These are phyloP conservation scores for Podospora appendiculata DNA, from an alignment of 495 filamentous ascomycete genomes.

Conservation along the genomic window DNA sequence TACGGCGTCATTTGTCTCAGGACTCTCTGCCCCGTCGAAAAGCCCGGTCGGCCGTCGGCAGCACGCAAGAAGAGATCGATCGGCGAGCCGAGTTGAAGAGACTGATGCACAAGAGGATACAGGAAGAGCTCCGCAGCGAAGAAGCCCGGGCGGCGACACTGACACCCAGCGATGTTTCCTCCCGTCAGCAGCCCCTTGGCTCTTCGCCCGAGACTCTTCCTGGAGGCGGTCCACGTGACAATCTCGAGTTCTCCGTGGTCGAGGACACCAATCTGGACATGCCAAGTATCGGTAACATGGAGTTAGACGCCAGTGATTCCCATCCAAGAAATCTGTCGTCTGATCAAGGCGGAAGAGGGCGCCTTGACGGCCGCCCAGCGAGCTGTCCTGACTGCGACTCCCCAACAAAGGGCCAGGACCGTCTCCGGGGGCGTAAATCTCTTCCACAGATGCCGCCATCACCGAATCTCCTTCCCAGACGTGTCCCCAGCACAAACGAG, in stretches of 20 bases:
- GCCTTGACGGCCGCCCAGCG: conserved; percentile 10
- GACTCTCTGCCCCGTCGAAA: conserved; percentile 30
- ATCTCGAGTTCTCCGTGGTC: conserved; percentile 29
- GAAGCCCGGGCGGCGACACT: conserved; percentile 11
- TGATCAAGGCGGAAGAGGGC: conserved; percentile 3
- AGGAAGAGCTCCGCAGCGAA: conserved; percentile 41
- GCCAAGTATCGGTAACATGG: neutral
- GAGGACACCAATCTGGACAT: conserved; percentile 5
- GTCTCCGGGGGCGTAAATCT: conserved; percentile 10
- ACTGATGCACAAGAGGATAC: conserved; percentile 42
- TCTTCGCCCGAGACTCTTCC: conserved; percentile 16
- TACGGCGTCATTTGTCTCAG: conserved; percentile 40
- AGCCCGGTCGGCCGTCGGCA: conserved; percentile 32
- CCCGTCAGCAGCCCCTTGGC: conserved; percentile 6
- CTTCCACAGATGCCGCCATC: conserved; percentile 21
- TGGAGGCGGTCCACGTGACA: conserved; percentile 32
- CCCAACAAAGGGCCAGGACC: neutral
- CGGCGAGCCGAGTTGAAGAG: conserved; percentile 44
- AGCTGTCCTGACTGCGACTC: conserved; percentile 15
- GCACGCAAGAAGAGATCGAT: conserved; percentile 39
- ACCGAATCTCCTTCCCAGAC: conserved; percentile 22
- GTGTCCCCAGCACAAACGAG: conserved; percentile 16
- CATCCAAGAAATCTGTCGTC: neutral
- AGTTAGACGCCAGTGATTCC: neutral
- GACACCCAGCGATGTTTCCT: conserved; percentile 2